Evolutionary conservation across 129 eudicot species (phyloP).

Genomic region (Lactuca saligna): DNA sequence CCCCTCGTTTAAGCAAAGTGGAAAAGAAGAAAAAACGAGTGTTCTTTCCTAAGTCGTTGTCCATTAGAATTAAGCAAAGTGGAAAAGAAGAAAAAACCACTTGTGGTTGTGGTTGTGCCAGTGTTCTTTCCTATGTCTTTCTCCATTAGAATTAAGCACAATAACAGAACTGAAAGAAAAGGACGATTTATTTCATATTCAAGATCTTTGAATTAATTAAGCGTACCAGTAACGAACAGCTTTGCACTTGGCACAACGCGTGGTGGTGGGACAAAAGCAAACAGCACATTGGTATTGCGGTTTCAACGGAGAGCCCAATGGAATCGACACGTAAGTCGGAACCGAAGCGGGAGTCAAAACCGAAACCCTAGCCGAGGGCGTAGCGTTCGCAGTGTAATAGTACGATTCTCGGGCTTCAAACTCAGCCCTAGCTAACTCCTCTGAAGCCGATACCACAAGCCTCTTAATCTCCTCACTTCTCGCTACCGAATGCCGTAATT

Average conservation of each 20-base stretch:
- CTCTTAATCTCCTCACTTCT: conserved; percentile 71
- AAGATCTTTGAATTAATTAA: background rate
- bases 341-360: background rate
- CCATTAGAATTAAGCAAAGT: background rate
- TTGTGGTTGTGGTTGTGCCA: no score
- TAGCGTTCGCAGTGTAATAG: conserved; percentile 6
- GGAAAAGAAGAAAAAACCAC: no score
- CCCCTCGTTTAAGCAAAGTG: background rate
- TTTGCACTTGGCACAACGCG: conserved; percentile 70
- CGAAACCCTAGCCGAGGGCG: conserved; percentile 18
- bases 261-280: conserved; percentile 57
- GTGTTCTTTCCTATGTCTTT: conserved; percentile 11
- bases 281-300: conserved; percentile 52
- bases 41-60: background rate
- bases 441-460: conserved; percentile 59
- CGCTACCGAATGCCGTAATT: conserved; percentile 61
- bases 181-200: background rate
- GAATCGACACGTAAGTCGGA: conserved; percentile 3
- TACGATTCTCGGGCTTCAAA: conserved; percentile 43
- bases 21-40: no score
- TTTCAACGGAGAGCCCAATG: conserved; percentile 18
- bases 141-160: background rate
- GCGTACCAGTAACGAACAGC: conserved; percentile 81
- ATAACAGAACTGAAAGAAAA: conserved; percentile 8
- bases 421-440: conserved; percentile 70